Base-by-base conservation (phyloP, 2,329 filamentous ascomycete species). In the Ascochyta viciae-villosae region DNA sequence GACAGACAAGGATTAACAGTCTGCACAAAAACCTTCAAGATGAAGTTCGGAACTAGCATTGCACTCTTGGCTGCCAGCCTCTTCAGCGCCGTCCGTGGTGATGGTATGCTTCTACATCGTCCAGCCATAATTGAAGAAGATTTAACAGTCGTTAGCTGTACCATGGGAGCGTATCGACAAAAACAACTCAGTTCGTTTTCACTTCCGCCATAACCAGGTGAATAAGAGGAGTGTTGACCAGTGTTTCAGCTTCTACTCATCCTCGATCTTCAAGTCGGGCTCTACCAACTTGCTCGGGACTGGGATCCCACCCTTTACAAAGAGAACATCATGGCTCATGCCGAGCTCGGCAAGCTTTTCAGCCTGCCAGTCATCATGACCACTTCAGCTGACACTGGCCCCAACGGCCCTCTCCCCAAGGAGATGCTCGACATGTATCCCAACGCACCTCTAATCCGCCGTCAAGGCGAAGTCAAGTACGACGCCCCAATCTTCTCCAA, bases 381-480 rank as follows among this genome's bases (percentile, higher is more conserved):
- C 9, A 89, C 86, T 5, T 91, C 88, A 6, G 86, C 88, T 4
- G 82, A 91, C 65, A 77, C 74, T 38, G 89, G 89, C 4, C 89
- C 89, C 44, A 92, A 92, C 70, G 89, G 89, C 1, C 85, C 83
- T 1, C 77, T 92, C 1, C 86, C 88, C 9, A 85, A 87, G 65
- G 89, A 91, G 66, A 89, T 92, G 59, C 71, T 84, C 5, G 81
- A 86, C 12, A 83, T 87, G 83, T 87, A 90, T 68, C 89, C 89
- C 24, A 76, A 84, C 41, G 85, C 87, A 0, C 84, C 89, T 0
- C 77, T 91, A 10, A 84, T 92, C 68, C 80, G 82, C 64, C 85
- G 89, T 33, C 82, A 88, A 58, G 89, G 89, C 35, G 87, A 92
- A 69, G 88, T 92, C 66, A 84, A 91, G 72, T 74, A 67, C 42